Conservation (phyloP, 768 basidiomycete genomes). For the Clavaria fumosa region DNA sequence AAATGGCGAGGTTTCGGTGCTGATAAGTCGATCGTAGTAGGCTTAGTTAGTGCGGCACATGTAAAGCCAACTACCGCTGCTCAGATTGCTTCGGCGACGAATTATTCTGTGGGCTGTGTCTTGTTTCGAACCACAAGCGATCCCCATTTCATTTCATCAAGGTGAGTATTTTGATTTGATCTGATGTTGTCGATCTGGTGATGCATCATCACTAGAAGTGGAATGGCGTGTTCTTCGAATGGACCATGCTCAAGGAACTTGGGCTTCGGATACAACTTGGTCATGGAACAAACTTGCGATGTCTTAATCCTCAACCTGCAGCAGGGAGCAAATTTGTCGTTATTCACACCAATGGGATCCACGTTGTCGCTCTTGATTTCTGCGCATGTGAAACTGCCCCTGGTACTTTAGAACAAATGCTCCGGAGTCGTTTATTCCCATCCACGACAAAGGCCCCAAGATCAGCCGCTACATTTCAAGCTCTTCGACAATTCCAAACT, state of each 20-base stretch:
- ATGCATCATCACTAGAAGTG: constrained; percentile 6
- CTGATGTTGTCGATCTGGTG: neutral
- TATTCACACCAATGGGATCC: constrained; percentile 16
- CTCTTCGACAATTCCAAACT: constrained; percentile 16
- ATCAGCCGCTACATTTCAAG: constrained; percentile 15
- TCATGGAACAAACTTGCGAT: constrained; percentile 8
- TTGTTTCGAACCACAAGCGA: constrained; percentile 6
- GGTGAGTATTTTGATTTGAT: constrained; percentile 4
- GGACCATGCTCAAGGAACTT: constrained; percentile 7
- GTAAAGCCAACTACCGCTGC: constrained; percentile 8
- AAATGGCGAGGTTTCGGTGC: too few relatives aligned
- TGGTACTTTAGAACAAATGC: constrained; percentile 16
- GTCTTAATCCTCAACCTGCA: constrained; percentile 8
- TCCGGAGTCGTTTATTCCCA: constrained; percentile 15
- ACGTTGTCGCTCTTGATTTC: constrained; percentile 17
- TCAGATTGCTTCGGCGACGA: constrained; percentile 8
- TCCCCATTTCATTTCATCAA: constrained; percentile 9
- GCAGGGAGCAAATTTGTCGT: constrained; percentile 15
- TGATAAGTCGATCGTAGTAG: too few relatives aligned
- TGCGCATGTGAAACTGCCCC: constrained; percentile 15
- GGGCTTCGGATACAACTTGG: constrained; percentile 14
- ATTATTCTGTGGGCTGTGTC: constrained; percentile 9
- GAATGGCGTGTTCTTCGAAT: constrained; percentile 8
- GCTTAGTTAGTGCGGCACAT: neutral
- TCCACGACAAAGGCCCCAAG: constrained; percentile 13